Evolutionary conservation across 495 filamentous ascomycete species (phyloP).

Genomic region (Xylaria scruposa): DNA sequence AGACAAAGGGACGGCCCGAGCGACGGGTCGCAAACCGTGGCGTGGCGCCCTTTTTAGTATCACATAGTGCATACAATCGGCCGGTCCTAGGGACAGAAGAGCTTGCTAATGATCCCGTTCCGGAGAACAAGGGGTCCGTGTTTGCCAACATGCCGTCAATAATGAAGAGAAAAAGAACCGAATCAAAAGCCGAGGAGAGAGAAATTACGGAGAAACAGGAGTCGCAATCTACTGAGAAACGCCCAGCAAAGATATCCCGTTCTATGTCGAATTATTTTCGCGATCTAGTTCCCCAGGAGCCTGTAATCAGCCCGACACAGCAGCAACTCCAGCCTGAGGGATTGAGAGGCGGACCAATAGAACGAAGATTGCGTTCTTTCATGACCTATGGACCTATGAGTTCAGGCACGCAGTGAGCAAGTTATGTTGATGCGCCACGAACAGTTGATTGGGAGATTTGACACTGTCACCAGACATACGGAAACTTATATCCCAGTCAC

Average conservation of each 20-base stretch:
- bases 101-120: not conserved
- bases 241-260: slow-evolving; percentile 27
- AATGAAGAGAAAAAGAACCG: slow-evolving; percentile 17
- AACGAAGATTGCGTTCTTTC: slow-evolving; percentile 16
- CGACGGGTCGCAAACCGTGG: slow-evolving; percentile 31
- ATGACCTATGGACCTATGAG: slow-evolving; percentile 12
- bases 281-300: not conserved
- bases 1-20: slow-evolving; percentile 6
- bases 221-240: not conserved
- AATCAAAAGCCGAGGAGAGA: slow-evolving; percentile 19
- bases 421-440: not conserved
- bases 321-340: not conserved
- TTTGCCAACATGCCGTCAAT: not conserved
- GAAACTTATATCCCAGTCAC: not conserved
- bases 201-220: not conserved
- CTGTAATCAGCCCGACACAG: not conserved
- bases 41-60: slow-evolving; percentile 25
- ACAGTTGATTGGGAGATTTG: not conserved
- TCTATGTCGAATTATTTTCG: slow-evolving; percentile 31
- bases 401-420: not conserved
- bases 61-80: slow-evolving; percentile 40
- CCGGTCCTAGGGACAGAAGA: slow-evolving; percentile 33
- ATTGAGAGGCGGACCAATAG: slow-evolving; percentile 14
- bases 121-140: not conserved
- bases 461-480: not conserved